These are phyloP conservation scores for Stemphylium vesicarium DNA, from an alignment of 2,329 filamentous ascomycete genomes.

Conservation along the genomic window DNA sequence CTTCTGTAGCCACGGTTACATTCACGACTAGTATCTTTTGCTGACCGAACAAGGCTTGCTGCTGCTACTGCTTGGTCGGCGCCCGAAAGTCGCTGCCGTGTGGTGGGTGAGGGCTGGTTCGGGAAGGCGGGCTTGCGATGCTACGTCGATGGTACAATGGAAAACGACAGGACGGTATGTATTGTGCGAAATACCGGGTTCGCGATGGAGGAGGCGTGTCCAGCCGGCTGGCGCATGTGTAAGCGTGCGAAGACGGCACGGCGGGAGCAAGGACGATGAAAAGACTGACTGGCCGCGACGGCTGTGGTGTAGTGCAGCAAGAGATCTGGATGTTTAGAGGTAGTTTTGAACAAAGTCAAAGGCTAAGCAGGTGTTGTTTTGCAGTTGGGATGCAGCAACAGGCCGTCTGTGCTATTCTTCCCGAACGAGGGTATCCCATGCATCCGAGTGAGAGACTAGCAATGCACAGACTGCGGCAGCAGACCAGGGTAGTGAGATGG, in stretches of 20 bases:
- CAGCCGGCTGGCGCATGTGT: slow-evolving; percentile 32
- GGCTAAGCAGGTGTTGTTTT: slow-evolving; percentile 30
- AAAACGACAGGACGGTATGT: slow-evolving; percentile 36
- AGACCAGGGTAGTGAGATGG: slow-evolving; percentile 33
- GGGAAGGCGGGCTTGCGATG: neutral
- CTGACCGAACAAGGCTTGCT: slow-evolving; percentile 2
- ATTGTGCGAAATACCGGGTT: slow-evolving; percentile 29
- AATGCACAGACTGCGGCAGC: slow-evolving; percentile 37
- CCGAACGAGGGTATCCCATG: slow-evolving; percentile 40
- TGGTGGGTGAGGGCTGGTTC: slow-evolving; percentile 7
- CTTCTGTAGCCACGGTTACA: slow-evolving; percentile 10
- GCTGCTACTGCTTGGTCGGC: slow-evolving; percentile 3
- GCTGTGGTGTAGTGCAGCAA: slow-evolving; percentile 23
- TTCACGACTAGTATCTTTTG: slow-evolving; percentile 8
- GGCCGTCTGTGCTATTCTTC: slow-evolving; percentile 37
- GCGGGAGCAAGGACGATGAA: slow-evolving; percentile 23
- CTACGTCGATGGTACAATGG: slow-evolving; percentile 25
- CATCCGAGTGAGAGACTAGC: slow-evolving; percentile 26
- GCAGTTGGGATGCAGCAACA: slow-evolving; percentile 32
- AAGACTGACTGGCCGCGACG: slow-evolving; percentile 21
- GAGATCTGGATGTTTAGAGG: slow-evolving; percentile 31
- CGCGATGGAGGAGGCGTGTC: slow-evolving; percentile 24
- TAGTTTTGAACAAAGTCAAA: slow-evolving; percentile 17
- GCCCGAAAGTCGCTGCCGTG: slow-evolving; percentile 2
- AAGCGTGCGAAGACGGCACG: slow-evolving; percentile 17